Conservation (phyloP, 495 filamentous ascomycete genomes). For the Haplographium delicatum region DNA sequence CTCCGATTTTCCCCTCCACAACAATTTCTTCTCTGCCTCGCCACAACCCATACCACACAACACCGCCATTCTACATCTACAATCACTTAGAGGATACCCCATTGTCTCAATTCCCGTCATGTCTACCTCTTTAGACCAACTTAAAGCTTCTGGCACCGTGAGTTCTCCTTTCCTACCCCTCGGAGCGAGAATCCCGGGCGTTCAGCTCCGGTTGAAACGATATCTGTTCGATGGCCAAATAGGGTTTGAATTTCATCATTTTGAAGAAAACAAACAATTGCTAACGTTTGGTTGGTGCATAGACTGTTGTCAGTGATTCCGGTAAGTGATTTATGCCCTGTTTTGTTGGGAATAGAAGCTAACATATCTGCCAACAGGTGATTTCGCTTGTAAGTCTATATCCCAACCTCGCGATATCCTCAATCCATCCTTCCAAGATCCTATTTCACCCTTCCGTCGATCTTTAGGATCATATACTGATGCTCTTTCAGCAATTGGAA, state of each 20-base stretch:
- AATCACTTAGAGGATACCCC: slow-evolving; percentile 12
- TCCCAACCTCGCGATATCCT: slow-evolving; percentile 19
- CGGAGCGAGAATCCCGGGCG: slow-evolving; percentile 10
- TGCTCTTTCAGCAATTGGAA: slow-evolving; percentile 76
- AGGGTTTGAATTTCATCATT: neutral
- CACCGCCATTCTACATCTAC: slow-evolving; percentile 2
- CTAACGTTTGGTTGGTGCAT: slow-evolving; percentile 12
- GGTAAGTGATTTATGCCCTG: slow-evolving; percentile 51
- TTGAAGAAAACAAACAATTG: slow-evolving; percentile 7
- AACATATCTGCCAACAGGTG: slow-evolving; percentile 42
- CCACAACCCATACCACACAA: slow-evolving; percentile 5
- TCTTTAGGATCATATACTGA: slow-evolving; percentile 28
- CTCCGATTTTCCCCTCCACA: slow-evolving; percentile 12
- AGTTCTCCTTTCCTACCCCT: slow-evolving; percentile 35
- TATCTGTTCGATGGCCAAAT: slow-evolving; percentile 3
- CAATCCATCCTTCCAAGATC: neutral
- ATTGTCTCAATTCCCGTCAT: slow-evolving; percentile 46
- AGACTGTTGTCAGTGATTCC: slow-evolving; percentile 95
- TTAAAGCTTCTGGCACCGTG: slow-evolving; percentile 94
- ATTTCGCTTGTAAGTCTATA: slow-evolving; percentile 72
- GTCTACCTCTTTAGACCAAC: slow-evolving; percentile 86
- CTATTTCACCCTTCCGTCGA: neutral
- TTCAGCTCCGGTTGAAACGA: slow-evolving; percentile 2
- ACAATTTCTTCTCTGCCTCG: slow-evolving; percentile 13
- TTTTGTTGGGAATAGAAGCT: slow-evolving; percentile 8